Base-by-base conservation (phyloP, 1,284 basidiomycete genomes). In the Ceratobasidium sp. region DNA sequence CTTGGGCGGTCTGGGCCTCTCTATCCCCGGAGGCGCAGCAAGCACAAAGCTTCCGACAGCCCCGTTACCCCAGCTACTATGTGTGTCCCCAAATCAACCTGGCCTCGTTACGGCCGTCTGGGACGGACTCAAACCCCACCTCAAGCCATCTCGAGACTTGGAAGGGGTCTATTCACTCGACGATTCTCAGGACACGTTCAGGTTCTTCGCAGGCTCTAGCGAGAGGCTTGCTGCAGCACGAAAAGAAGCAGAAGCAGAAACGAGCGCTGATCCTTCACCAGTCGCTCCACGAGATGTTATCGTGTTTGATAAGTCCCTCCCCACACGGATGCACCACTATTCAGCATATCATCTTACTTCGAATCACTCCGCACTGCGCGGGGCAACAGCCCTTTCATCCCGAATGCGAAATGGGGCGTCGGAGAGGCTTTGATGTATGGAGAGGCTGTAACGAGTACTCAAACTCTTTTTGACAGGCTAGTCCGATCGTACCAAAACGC, bases 381-480 rank as follows among this genome's bases (percentile, higher is more conserved):
- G 75, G 78, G 30, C 34, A 59, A 46, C 73, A 76, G 61, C 71
- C 57, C 70, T 36, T 79, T 30, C 80, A 30, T 77, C 85, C 5
- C 74, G 41, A 71, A 79, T 67, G 76, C 80, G 26, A 74, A 77
- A 6, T 88, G 88, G 86, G 84, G 85, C 2, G 79, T 91, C 12
- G 96, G 96, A 0, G 92, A 94, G 72, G 85, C 88, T 18, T 78
- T 98, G 43, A 78, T 96, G 23, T 98, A 98, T 77, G 92, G 91
- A 28, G 93, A 98, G 80, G 89, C 90, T 0, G 92, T 98, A 5
- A 95, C 94, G 0, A 96, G 93, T 76, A 99, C 97, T 0, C 97
- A 99, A 81, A 97, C 95, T 0, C 88, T 98, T 87, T 85, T 98
- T 1, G 95, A 98, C 78, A 92, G 90, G 95, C 94, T 75, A 81